These are phyloP conservation scores for Zygosaccharomyces bisporus DNA, from an alignment of 805 yeast genomes.

Conservation along the genomic window DNA sequence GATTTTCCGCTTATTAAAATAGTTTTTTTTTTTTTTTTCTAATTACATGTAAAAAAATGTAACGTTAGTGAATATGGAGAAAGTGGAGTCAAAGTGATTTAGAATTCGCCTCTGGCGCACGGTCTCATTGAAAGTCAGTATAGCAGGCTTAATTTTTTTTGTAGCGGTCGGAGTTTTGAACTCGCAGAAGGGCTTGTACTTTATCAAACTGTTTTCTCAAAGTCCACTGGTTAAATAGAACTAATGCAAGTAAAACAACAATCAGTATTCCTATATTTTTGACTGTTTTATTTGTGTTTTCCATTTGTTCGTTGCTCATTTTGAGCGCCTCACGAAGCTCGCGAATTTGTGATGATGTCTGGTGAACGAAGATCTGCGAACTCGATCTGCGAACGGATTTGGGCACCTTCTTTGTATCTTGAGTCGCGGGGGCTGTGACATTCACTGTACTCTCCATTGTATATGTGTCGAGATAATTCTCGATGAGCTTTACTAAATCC, in stretches of 20 bases:
- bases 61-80: neutral
- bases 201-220: conserved; percentile 13
- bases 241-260: conserved; percentile 12
- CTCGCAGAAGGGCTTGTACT: neutral
- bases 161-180: neutral
- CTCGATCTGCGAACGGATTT: neutral
- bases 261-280: conserved; percentile 8
- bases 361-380: neutral
- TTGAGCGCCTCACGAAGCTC: neutral
- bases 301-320: neutral
- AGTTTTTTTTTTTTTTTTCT: neutral
- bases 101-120: neutral
- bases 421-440: conserved; percentile 7
- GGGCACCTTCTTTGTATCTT: neutral
- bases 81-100: neutral
- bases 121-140: neutral
- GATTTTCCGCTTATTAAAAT: too few relatives aligned
- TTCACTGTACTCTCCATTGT: conserved; percentile 15
- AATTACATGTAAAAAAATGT: neutral
- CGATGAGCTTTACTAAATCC: conserved; percentile 38
- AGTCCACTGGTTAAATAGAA: conserved; percentile 15
- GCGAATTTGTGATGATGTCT: neutral
- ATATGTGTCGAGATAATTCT: conserved; percentile 25
- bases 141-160: too few relatives aligned
- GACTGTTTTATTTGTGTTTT: neutral